Evolutionary conservation across 345 rosid species (phyloP), one percentile per base, ranked within the genome.

Genomic region (Punica granatum): DNA sequence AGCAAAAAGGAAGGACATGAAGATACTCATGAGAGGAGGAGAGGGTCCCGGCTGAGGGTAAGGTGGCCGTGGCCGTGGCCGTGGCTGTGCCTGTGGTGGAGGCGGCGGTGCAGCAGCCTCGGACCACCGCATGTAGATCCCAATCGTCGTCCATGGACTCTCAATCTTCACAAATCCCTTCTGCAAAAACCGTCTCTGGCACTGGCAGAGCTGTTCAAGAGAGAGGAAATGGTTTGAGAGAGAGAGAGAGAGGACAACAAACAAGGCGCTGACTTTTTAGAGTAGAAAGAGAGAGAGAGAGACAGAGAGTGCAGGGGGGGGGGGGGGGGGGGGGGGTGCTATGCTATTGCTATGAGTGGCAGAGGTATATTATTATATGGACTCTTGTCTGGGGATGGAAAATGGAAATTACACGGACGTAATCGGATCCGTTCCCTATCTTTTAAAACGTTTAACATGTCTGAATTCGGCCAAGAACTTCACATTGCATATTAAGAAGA

Each of bases 61-160:
- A 11, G 61, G 83, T 64, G 49, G 80, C 37, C 11, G 65, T 30
- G 48, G 37, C n/a, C 32, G 46, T 3, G 39, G 25, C 19, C 4
- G 49, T 8, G 60, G 67, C 13, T 48, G 86, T 19, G 28, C 80
- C 1, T 63, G 76, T 9, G 67, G 84, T 10, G n/a, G n/a, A n/a
- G 63, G 78, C 14, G 65, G 84, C 43, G 69, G 84, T 32, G 78
- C 80, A 65, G 75, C 91, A 87, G 39, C 96, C 84, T 77, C 97
- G 80, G 46, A 93, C 97, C 75, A 93, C 96, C 63, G 98, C 98
- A 67, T 85, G 86, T 70, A 93, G 92, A 86, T 93, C 97, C 98
- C 98, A 93, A 73, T 74, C 73, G n/a, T 35, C 70, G 44, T 69
- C 77, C 77, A 74, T 74, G 56, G 64, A 42, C 13, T 41, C 44